Percentiles rank a stretch among this genome's conserved stretches.
phyloP scores from a whole-genome alignment of 2,329 filamentous ascomycete species.

The Paecilomyces variotii region DNA sequence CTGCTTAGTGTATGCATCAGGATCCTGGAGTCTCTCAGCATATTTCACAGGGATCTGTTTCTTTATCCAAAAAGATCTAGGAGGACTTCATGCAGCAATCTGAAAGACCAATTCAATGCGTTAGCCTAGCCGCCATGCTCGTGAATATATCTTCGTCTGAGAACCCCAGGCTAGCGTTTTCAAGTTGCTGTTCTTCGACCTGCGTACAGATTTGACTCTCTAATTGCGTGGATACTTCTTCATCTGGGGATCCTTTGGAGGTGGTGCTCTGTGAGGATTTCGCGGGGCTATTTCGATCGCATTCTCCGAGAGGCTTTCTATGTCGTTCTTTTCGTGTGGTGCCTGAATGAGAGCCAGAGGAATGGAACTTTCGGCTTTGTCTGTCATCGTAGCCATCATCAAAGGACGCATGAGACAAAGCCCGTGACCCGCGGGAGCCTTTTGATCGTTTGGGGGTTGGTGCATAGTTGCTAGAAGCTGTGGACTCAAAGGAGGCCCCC shows the following conservation, averaged over 20 bases:
- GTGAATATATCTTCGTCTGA: slow-evolving; percentile 28
- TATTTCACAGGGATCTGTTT: not conserved
- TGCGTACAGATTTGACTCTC: slow-evolving; percentile 5
- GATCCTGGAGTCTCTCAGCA: not conserved
- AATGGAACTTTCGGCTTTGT: not conserved
- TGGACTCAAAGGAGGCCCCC: slow-evolving; percentile 5
- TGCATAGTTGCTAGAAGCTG: slow-evolving; percentile 4
- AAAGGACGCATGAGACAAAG: slow-evolving; percentile 1
- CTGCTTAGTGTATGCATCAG: not conserved
- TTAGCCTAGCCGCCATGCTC: slow-evolving; percentile 13
- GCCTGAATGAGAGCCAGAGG: too few relatives aligned
- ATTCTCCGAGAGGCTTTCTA: slow-evolving; percentile 17
- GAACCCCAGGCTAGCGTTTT: slow-evolving; percentile 26
- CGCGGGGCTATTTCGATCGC: slow-evolving; percentile 18
- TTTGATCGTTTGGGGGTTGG: slow-evolving; percentile 23
- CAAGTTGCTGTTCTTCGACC: slow-evolving; percentile 15
- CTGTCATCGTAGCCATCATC: not conserved
- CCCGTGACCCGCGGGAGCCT: slow-evolving; percentile 12
- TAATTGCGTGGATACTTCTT: slow-evolving; percentile 1
- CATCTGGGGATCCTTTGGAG: slow-evolving; percentile 7
- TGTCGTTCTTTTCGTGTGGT: not conserved
- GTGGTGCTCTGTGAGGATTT: slow-evolving; percentile 11
- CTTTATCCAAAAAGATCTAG: not conserved
- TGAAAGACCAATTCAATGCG: not conserved
- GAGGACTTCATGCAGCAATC: not conserved